Evolutionary conservation across 805 yeast genomes (phyloP), one percentile per base, ranked within the genome.

Genomic region (Lachancea nothofagi): DNA sequence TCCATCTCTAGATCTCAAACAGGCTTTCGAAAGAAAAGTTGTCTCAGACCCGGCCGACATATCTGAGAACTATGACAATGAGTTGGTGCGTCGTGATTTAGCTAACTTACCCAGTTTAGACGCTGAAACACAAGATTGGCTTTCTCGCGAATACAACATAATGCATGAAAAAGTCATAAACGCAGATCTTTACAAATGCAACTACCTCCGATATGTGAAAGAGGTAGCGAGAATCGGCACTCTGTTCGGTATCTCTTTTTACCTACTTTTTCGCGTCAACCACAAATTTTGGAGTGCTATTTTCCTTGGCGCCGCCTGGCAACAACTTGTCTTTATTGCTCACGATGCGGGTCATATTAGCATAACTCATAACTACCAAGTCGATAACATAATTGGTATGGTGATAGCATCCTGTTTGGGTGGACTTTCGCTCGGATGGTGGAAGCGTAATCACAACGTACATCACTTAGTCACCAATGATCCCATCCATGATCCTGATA

Each of bases 391-490:
- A 14, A 69, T 84, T 42, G 94, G 95, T 1, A 75, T 80, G 59
- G 36, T 76, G 2, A 67, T 87, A 36, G 94, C 95, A 1, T 77
- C 84, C 46, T 87, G 72, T 67, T 62, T 78, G 37, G 96, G 96
- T n/a, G 96, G 96, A 0, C 68, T 87, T 29, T 83, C 95, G 33
- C 56, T 86, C 15, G 95, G 95, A 2, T 87, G 96, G 96, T 87
- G 96, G 96, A 88, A 87, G 52, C 70, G 89, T 38, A 87, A 84
- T 61, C 96, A 87, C 62, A 87, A 87, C 57, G 94, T 87, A n/a
- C 96, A 87, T 61, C 96, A 87, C 58, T 64, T 87, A 37, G 72
- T 87, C 40, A 83, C 96, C n/a, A 87, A 87, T 60, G 95, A 87
- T 55, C 96, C 96, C 0, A 82, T 83, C 2, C 95, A 88, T 56